phyloP scores from a whole-genome alignment of 2,329 filamentous ascomycete genomes.

The Tolypocladium guangdongense region DNA sequence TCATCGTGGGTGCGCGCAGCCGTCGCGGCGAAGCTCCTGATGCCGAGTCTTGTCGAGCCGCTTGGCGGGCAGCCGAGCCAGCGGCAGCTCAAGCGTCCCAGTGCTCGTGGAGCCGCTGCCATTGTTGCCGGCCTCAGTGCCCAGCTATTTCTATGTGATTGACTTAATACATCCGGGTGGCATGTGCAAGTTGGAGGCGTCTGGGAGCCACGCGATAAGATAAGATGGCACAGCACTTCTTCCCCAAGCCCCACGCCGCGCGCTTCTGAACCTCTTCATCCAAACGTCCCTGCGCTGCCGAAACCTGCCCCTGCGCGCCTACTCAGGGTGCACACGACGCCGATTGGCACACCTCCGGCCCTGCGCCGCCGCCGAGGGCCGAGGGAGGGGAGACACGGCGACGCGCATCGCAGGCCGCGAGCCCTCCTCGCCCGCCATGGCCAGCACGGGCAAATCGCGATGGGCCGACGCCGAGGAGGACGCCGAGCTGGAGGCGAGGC shows the following conservation, averaged over 20 bases:
- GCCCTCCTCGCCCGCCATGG: conserved; percentile 31
- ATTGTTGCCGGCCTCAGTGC: background rate
- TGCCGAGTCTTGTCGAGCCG: background rate
- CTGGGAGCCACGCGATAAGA: background rate
- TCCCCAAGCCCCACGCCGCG: background rate
- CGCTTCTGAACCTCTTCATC: background rate
- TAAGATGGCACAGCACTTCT: background rate
- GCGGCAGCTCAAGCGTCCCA: background rate
- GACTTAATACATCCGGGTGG: background rate
- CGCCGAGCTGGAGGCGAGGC: conserved; percentile 57
- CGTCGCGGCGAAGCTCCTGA: background rate
- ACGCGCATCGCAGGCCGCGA: background rate
- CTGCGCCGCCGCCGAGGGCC: conserved; percentile 2
- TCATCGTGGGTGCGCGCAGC: conserved; percentile 15
- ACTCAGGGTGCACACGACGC: background rate
- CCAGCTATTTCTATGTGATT: background rate
- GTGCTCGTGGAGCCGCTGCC: background rate
- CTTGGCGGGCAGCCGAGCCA: background rate
- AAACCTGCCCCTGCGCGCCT: background rate
- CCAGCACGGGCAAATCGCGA: conserved; percentile 57
- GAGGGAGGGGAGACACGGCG: background rate
- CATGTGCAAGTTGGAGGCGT: background rate
- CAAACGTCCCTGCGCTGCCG: background rate
- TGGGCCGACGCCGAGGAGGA: conserved; percentile 86
- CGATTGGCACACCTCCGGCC: background rate